Evolutionary conservation across 495 filamentous ascomycete species (phyloP).

Genomic region (Gamarada debralockiae): DNA sequence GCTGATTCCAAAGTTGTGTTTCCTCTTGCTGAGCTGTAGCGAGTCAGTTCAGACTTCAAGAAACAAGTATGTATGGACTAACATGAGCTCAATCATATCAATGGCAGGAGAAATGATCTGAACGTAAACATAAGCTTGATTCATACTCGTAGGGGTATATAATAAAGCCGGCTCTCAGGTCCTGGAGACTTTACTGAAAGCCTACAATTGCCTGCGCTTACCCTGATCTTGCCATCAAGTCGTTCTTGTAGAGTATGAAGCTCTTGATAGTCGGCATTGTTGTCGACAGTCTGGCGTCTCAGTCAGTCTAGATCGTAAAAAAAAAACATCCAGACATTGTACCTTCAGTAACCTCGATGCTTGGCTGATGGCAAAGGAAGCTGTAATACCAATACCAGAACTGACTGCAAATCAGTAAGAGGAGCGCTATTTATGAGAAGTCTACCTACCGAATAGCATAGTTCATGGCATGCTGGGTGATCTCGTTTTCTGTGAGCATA

Average conservation of each 20-base stretch:
- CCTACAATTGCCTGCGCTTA: slow-evolving; percentile 30
- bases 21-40: slow-evolving; percentile 74
- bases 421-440: background rate
- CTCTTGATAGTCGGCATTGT: slow-evolving; percentile 62
- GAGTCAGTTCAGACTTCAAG: background rate
- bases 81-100: slow-evolving; percentile 93
- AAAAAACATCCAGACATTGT: slow-evolving; percentile 16
- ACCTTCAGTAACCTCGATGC: slow-evolving; percentile 78
- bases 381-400: slow-evolving; percentile 87
- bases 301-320: background rate
- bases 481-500: slow-evolving; percentile 34
- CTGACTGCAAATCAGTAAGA: slow-evolving; percentile 33
- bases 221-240: slow-evolving; percentile 79
- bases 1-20: slow-evolving; percentile 92
- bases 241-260: slow-evolving; percentile 67
- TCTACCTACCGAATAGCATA: slow-evolving; percentile 71
- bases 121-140: background rate
- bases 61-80: slow-evolving; percentile 23
- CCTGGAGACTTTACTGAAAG: background rate
- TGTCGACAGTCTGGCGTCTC: slow-evolving; percentile 58
- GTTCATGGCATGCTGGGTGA: slow-evolving; percentile 84
- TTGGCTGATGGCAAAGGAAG: slow-evolving; percentile 78
- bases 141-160: background rate
- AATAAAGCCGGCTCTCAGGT: background rate
- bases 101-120: slow-evolving; percentile 90